Percentiles rank a stretch among this genome's conserved stretches.
phyloP scores from a whole-genome alignment of 2,329 filamentous ascomycete species.

The Ambrosiella beaveri region DNA sequence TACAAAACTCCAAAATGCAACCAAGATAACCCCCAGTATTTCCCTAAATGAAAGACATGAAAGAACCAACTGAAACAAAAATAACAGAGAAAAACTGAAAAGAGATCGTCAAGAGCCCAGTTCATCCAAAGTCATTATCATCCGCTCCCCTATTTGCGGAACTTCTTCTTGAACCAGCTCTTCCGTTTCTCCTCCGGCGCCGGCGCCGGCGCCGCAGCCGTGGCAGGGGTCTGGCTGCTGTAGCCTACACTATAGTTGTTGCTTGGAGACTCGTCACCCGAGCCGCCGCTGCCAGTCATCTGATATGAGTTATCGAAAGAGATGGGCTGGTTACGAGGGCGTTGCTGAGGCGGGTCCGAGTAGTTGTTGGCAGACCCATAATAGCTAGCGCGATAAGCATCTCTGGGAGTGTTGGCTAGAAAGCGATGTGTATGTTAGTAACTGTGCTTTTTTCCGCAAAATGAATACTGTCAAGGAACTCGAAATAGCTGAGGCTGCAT shows the following conservation, averaged over 20 bases:
- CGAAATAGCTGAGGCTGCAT: not conserved
- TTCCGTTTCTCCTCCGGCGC: conserved; percentile 52
- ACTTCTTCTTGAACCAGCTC: conserved; percentile 68
- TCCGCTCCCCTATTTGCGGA: conserved; percentile 12
- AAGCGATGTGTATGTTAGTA: not conserved
- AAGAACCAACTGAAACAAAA: not conserved
- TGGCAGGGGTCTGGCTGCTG: conserved; percentile 18
- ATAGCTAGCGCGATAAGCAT: conserved; percentile 8
- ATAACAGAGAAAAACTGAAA: not conserved
- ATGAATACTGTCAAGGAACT: not conserved
- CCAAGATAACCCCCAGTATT: not conserved
- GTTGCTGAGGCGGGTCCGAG: conserved; percentile 6
- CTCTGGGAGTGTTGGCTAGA: conserved; percentile 7
- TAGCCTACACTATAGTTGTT: conserved; percentile 17
- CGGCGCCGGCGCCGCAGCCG: conserved; percentile 11
- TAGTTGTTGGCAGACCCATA: conserved; percentile 10
- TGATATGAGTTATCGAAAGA: conserved; percentile 5
- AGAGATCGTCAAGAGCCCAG: not conserved
- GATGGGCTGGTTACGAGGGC: conserved; percentile 7
- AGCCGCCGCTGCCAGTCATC: conserved; percentile 14
- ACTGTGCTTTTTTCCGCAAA: not conserved
- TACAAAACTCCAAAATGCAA: not conserved
- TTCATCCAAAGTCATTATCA: not conserved
- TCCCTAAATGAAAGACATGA: conserved; percentile 1
- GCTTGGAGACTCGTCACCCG: conserved; percentile 19